phyloP scores from a whole-genome alignment of 805 yeast genomes.

The Metschnikowia koreensis region DNA sequence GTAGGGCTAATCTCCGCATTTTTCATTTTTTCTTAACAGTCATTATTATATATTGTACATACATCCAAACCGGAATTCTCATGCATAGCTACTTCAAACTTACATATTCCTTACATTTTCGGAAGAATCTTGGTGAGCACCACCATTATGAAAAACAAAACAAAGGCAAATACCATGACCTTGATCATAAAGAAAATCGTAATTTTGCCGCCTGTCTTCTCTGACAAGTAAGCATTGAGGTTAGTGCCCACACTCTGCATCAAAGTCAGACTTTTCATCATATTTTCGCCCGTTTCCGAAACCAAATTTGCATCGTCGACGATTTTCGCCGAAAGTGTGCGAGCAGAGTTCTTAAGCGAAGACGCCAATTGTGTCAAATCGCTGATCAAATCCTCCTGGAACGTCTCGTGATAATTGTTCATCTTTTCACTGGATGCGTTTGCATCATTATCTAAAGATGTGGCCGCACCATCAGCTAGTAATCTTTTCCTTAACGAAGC shows the following conservation, averaged over 20 bases:
- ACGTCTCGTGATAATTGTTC: slow-evolving; percentile 40
- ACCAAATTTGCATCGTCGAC: slow-evolving; percentile 35
- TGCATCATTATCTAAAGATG: slow-evolving; percentile 9
- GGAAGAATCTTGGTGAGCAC: slow-evolving; percentile 38
- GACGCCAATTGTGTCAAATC: slow-evolving; percentile 51
- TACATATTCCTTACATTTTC: slow-evolving; percentile 21
- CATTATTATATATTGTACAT: slow-evolving; percentile 1
- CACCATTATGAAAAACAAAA: slow-evolving; percentile 31
- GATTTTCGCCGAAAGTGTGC: slow-evolving; percentile 36
- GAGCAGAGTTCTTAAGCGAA: slow-evolving; percentile 48
- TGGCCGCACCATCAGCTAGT: slow-evolving; percentile 15
- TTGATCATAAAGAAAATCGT: slow-evolving; percentile 39
- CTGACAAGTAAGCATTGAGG: slow-evolving; percentile 35
- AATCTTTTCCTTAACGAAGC: slow-evolving; percentile 17
- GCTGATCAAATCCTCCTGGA: slow-evolving; percentile 48
- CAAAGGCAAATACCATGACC: slow-evolving; percentile 24
- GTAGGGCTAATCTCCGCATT: not conserved
- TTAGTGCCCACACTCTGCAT: slow-evolving; percentile 32
- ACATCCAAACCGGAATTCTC: not conserved
- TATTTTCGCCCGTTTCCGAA: slow-evolving; percentile 33
- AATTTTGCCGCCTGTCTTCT: slow-evolving; percentile 42
- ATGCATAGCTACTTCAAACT: not conserved
- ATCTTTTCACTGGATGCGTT: slow-evolving; percentile 17
- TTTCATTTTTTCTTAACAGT: not conserved
- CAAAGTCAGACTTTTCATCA: slow-evolving; percentile 24